A percentile compares a stretch with the other conserved stretches of the same genome.
phyloP scores from a whole-genome alignment of 2,329 filamentous ascomycete genomes.

The Purpureocillium takamizusanense region DNA sequence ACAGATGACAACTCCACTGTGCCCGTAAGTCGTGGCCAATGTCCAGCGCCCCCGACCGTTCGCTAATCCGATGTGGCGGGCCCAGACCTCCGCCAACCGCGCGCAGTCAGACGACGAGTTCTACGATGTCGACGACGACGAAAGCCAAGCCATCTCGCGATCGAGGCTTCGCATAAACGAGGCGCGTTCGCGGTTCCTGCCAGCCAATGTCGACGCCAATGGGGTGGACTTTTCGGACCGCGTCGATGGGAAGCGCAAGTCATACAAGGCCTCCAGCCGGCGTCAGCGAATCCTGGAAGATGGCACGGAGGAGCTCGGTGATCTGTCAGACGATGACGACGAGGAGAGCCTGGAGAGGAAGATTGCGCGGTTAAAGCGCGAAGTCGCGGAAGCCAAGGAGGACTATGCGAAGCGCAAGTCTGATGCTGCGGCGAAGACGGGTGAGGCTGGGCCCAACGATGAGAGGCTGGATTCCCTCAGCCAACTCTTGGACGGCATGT shows the following conservation, averaged over 20 bases:
- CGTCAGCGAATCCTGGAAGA: slow-evolving; percentile 54
- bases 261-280: slow-evolving; percentile 68
- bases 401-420: slow-evolving; percentile 49
- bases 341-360: slow-evolving; percentile 69
- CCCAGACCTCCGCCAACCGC: slow-evolving; percentile 44
- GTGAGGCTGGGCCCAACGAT: slow-evolving; percentile 31
- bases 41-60: slow-evolving; percentile 1
- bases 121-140: slow-evolving; percentile 54
- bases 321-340: slow-evolving; percentile 67
- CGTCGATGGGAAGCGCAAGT: slow-evolving; percentile 71
- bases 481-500: slow-evolving; percentile 60
- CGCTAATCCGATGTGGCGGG: slow-evolving; percentile 7
- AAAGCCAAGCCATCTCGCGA: slow-evolving; percentile 61
- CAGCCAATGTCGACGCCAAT: slow-evolving; percentile 64
- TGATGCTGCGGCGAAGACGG: slow-evolving; percentile 35
- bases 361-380: slow-evolving; percentile 72
- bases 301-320: slow-evolving; percentile 59
- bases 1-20: slow-evolving; percentile 84
- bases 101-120: slow-evolving; percentile 55
- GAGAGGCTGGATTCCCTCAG: slow-evolving; percentile 55
- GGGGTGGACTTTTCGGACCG: slow-evolving; percentile 87
- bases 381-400: slow-evolving; percentile 66
- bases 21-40: slow-evolving; percentile 46
- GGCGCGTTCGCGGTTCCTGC: slow-evolving; percentile 72
- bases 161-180: slow-evolving; percentile 67